phyloP scores from a whole-genome alignment of 805 yeast species.

The Kazachstania bromeliacearum region DNA sequence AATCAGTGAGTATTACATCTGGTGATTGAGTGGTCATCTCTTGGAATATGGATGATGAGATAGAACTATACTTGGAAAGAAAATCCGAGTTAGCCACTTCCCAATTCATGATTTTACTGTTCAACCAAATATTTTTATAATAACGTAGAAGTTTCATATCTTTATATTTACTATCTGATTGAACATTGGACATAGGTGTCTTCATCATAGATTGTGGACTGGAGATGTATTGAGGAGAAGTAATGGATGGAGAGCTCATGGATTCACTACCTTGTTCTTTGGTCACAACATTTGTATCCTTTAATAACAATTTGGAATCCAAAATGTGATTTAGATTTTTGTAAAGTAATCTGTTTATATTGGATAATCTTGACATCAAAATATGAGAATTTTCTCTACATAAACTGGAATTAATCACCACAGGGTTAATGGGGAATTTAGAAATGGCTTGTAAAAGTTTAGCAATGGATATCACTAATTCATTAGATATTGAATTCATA shows the following conservation, averaged over 20 bases:
- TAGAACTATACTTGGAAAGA: constrained; percentile 23
- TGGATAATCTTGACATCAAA: constrained; percentile 15
- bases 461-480: constrained; percentile 18
- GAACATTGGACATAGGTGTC: constrained; percentile 4
- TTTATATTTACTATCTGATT: constrained; percentile 14
- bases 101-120: constrained; percentile 31
- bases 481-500: constrained; percentile 10
- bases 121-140: constrained; percentile 33
- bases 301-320: constrained; percentile 17
- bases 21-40: constrained; percentile 17
- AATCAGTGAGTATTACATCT: constrained; percentile 20
- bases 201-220: constrained; percentile 21
- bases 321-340: constrained; percentile 15
- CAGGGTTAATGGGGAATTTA: constrained; percentile 9
- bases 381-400: constrained; percentile 11
- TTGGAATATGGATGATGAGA: constrained; percentile 28
- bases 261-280: constrained; percentile 4
- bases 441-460: constrained; percentile 20
- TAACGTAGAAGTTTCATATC: constrained; percentile 26
- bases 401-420: constrained; percentile 10
- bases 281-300: constrained; percentile 8
- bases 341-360: constrained; percentile 19
- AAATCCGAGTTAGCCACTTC: constrained; percentile 24
- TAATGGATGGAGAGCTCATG: constrained; percentile 21
- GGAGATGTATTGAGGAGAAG: constrained; percentile 25